phyloP scores from a whole-genome alignment of 2,329 filamentous ascomycete species.

The Hymenoscyphus linearis region DNA sequence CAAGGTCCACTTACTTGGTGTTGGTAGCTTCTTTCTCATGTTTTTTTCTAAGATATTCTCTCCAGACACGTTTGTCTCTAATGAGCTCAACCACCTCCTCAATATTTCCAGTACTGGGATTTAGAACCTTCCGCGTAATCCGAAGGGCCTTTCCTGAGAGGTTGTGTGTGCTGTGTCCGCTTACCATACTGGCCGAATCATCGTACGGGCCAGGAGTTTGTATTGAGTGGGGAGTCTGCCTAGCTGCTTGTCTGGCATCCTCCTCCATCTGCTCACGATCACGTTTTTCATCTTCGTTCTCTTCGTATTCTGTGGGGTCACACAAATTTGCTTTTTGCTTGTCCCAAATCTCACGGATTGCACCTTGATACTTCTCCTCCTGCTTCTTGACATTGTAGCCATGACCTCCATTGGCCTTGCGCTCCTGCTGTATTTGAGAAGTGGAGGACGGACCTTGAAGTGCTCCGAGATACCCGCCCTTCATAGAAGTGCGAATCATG shows the following conservation, averaged over 20 bases:
- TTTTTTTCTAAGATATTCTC: conserved; percentile 77
- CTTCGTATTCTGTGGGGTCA: conserved; percentile 63
- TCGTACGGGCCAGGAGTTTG: conserved; percentile 58
- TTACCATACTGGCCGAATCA: conserved; percentile 74
- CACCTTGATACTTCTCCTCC: conserved; percentile 84
- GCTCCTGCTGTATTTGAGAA: conserved; percentile 63
- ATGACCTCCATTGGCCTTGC: conserved; percentile 86
- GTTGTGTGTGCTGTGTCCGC: conserved; percentile 61
- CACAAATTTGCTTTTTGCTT: conserved; percentile 75
- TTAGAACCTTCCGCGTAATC: conserved; percentile 65
- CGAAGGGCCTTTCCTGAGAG: conserved; percentile 63
- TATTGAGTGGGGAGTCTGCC: conserved; percentile 62
- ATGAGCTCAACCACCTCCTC: conserved; percentile 56
- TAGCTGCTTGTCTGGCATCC: conserved; percentile 44
- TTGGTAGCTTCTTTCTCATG: conserved; percentile 37
- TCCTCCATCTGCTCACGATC: conserved; percentile 39
- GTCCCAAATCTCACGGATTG: conserved; percentile 89
- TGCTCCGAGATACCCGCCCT: conserved; percentile 86
- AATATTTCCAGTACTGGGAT: conserved; percentile 56
- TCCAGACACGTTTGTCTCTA: conserved; percentile 79
- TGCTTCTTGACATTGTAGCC: conserved; percentile 97
- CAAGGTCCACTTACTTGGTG: conserved; percentile 56
- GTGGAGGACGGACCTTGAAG: conserved; percentile 62
- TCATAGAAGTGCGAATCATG: conserved; percentile 98
- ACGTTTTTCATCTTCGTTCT: conserved; percentile 41